These are phyloP conservation scores for Mycena kentingensis DNA, from an alignment of 768 basidiomycete species.

Conservation along the genomic window DNA sequence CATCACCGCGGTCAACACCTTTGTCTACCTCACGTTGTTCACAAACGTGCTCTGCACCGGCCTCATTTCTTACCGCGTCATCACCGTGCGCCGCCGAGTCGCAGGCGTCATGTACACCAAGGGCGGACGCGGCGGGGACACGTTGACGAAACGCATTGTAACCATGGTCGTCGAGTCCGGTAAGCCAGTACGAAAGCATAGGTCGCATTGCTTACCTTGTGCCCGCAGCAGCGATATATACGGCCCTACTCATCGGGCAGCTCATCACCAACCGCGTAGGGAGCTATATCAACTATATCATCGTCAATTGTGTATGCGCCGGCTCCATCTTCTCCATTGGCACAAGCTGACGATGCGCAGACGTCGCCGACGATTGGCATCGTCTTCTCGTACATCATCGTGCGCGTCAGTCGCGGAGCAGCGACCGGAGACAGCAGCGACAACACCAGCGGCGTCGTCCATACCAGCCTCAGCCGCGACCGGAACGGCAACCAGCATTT, in stretches of 20 bases:
- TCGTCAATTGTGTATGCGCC: too few relatives aligned
- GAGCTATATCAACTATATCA: too few relatives aligned
- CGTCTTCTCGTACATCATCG: slow-evolving; percentile 4
- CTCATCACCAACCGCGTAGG: background rate
- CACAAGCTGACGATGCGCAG: too few relatives aligned
- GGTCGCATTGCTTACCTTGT: background rate
- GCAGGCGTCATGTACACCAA: background rate
- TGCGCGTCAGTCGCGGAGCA: slow-evolving; percentile 1
- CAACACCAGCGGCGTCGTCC: too few relatives aligned
- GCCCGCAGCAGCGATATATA: slow-evolving; percentile 1
- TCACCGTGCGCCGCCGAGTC: background rate
- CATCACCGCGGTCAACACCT: background rate
- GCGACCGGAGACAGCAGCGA: background rate
- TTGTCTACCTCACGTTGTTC: background rate
- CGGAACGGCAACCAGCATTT: too few relatives aligned
- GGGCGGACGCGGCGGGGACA: background rate
- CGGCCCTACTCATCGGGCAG: background rate
- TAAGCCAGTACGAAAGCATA: background rate
- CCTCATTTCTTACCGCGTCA: slow-evolving; percentile 1
- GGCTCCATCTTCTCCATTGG: too few relatives aligned
- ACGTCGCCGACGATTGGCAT: too few relatives aligned
- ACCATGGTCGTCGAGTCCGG: slow-evolving; percentile 7
- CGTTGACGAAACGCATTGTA: background rate
- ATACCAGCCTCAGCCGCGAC: background rate
- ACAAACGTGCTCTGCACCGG: slow-evolving; percentile 9